These are phyloP conservation scores for Serendipita vermifera DNA, from an alignment of 768 basidiomycete genomes.

Conservation along the genomic window DNA sequence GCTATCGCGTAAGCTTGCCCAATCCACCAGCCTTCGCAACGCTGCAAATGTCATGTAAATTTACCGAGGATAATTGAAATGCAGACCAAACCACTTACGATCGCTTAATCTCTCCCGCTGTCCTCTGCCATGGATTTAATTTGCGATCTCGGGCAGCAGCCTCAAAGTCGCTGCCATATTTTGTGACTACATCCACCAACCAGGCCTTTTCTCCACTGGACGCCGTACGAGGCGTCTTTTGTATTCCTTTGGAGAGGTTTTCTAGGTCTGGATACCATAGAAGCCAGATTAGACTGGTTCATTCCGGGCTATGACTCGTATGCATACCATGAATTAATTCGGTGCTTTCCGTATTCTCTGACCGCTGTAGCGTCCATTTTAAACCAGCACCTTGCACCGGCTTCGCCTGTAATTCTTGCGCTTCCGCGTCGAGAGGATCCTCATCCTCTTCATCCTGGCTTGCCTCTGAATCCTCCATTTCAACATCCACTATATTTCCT, in stretches of 20 bases:
- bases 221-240: constrained; percentile 42
- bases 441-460: constrained; percentile 30
- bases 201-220: constrained; percentile 58
- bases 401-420: constrained; percentile 10
- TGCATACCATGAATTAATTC: constrained; percentile 30
- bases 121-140: constrained; percentile 74
- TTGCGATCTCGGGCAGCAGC: constrained; percentile 69
- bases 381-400: not conserved
- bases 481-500: constrained; percentile 61
- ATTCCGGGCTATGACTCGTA: constrained; percentile 6
- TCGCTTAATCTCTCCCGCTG: constrained; percentile 51
- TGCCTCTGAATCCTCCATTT: constrained; percentile 35
- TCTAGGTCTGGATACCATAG: constrained; percentile 50
- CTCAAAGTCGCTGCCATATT: constrained; percentile 57
- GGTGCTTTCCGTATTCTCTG: constrained; percentile 22
- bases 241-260: constrained; percentile 35
- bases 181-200: constrained; percentile 49
- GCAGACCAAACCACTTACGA: no score
- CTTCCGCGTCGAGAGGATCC: no score
- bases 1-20: no score
- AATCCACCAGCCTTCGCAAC: no score
- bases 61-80: no score
- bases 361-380: not conserved
- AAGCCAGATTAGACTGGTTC: not conserved
- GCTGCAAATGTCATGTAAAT: no score